Percentiles rank a stretch among this genome's conserved stretches.
Evolutionary conservation across 2,329 filamentous ascomycete genomes (phyloP).

Genomic region (Penicillium sp.): DNA sequence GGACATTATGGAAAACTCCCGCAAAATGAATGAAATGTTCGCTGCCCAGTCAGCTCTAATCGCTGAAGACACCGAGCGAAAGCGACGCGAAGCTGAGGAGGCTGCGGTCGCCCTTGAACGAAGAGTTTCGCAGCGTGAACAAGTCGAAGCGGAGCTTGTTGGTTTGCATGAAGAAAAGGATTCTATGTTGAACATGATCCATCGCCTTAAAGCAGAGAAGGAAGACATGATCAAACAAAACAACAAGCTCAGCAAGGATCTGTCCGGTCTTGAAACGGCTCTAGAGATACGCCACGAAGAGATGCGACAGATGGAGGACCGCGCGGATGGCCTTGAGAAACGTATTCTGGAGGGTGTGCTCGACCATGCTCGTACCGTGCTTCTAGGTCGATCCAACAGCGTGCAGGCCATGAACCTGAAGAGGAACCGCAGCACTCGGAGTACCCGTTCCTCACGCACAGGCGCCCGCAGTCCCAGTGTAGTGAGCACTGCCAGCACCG

Average conservation of each 20-base stretch:
- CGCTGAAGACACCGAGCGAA: constrained; percentile 73
- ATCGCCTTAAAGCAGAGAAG: constrained; percentile 45
- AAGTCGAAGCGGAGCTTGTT: constrained; percentile 54
- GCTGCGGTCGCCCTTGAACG: constrained; percentile 77
- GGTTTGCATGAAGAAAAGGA: constrained; percentile 59
- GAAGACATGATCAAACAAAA: constrained; percentile 76
- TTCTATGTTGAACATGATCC: constrained; percentile 57
- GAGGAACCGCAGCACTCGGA: constrained; percentile 41
- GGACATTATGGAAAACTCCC: constrained; percentile 79
- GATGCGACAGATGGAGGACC: constrained; percentile 82
- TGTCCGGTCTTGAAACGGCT: constrained; percentile 87
- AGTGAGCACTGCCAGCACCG: constrained; percentile 33
- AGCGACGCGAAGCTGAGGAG: constrained; percentile 75
- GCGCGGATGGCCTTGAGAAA: constrained; percentile 84
- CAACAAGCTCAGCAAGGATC: constrained; percentile 74
- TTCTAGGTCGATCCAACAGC: constrained; percentile 70
- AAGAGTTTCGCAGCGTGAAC: constrained; percentile 63
- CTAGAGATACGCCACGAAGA: constrained; percentile 86
- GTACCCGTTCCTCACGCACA: constrained; percentile 36
- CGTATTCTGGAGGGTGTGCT: constrained; percentile 94
- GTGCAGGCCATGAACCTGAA: constrained; percentile 51
- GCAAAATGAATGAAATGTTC: constrained; percentile 74
- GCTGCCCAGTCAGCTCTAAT: constrained; percentile 47
- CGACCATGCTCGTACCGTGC: constrained; percentile 79
- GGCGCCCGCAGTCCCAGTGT: constrained; percentile 33